Base-by-base conservation (phyloP, 2,329 filamentous ascomycete species). In the Cladosporium sp. region DNA sequence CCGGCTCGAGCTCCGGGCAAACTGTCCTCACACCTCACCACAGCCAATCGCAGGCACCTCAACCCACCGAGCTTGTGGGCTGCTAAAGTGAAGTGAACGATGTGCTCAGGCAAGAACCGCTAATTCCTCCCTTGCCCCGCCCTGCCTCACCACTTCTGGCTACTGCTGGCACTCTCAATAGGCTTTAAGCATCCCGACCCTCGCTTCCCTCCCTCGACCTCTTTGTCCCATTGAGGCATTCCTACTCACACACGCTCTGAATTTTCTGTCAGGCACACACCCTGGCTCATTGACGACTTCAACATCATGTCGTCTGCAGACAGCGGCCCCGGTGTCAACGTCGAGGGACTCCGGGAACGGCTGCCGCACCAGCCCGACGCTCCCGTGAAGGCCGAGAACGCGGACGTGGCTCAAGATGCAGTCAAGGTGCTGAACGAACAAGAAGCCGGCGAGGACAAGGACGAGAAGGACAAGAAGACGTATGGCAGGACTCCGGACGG, bases 401-500 rank as follows among this genome's bases (percentile, higher is more conserved):
- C 64, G 49, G 67, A 68, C 53, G 62, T 72, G 55, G 75, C 76
- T 54, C 72, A 74, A 59, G 68, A 74, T 54, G 70, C 72, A 52
- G 76, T 78, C 32, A 64, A 74, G 53, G 70, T 76, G 58, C 63
- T 79, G 58, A 79, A 79, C 56, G 72, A 77, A 55, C 62, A 72
- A 54, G 74, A 77, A 61, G 71, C 74, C 49, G 71, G 70, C 51
- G 62, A 67, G 3, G 68, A 73, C 59, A 74, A 76, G 57, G 63
- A 72, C 58, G 74, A 76, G 56, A 77, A 79, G 56, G 72, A 79
- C 56, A 84, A 83, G 68, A 92, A 89, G 76, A 95, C 90, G 0
- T 95, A 87, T 76, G 92, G 92, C 52, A 84, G 91, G 59, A 96
- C 92, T 11, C 89, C 89, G 31, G 87, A 91, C 72, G 92, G 92